Base-by-base conservation (phyloP, 164 flowering plant species). In the Euptelea pleiosperma region DNA sequence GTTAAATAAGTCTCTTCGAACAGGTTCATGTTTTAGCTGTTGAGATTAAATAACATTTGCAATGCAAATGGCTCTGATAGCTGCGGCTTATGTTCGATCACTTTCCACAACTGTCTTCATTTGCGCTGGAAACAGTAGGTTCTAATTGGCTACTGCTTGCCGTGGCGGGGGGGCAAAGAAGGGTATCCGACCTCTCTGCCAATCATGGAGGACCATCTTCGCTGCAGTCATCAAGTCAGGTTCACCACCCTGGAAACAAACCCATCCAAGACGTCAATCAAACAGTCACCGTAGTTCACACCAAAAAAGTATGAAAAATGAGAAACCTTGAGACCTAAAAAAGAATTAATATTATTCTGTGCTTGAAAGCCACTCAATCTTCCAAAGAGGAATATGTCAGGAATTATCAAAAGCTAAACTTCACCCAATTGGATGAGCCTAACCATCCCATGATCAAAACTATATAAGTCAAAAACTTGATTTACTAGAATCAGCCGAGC, bases 181-280 rank as follows among this genome's bases (percentile, higher is more conserved):
- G 37, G 99, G 99, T 68, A 93, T 85, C 35, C 74, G 82, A 25
- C 97, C 99, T 58, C 97, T 85, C 71, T 94, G 99, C 96, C 96
- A 90, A 70, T 90, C 99, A 58, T 86, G 92, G 42, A 94, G 95
- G 43, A 91, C 79, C 99, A 94, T 94, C 77, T 91, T 94, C 55
- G 86, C 93, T 4, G 77, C 97, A 42, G 97, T 89, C 77, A 57
- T 84, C 58, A 78, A 67, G 64, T 94, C 99, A 30, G 97, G 97
- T 57, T 93, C 99, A 36, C 99, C 99, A 55, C 97, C 99, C 98
- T 87, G 63, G 2, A 52, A n/a, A 56, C 10, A 49, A 29, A 6
- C 29, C 43, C 24, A n/a, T n/a, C n/a, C n/a, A n/a, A n/a, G n/a
- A n/a, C 9, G 18, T 3, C 52, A 46, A 12, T 14, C 31, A n/a